Conservation (phyloP, 345 rosid species). For the Mangifera indica region DNA sequence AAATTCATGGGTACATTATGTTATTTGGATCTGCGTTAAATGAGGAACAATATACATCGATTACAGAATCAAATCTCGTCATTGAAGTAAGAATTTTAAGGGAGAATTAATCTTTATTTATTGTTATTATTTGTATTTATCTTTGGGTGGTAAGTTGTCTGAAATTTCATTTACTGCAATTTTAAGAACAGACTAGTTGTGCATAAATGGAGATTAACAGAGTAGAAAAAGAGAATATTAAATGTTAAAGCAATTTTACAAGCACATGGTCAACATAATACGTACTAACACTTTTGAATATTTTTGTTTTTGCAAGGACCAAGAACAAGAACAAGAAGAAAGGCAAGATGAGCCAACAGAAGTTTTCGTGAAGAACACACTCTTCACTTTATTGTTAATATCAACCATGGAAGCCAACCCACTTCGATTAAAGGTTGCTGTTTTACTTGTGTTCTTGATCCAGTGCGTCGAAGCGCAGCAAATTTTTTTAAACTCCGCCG, state of each 20-base stretch:
- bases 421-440: not conserved
- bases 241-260: not conserved
- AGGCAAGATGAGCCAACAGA: slow-evolving; percentile 5
- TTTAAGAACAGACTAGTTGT: not conserved
- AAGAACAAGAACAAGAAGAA: not conserved
- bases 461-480: slow-evolving; percentile 34
- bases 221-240: not conserved
- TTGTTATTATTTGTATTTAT: not conserved
- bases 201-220: not conserved
- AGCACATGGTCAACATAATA: slow-evolving; percentile 18
- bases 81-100: slow-evolving; percentile 40
- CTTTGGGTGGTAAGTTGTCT: not conserved
- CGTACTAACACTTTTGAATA: not conserved
- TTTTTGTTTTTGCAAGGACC: not conserved
- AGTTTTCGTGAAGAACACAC: slow-evolving; percentile 1
- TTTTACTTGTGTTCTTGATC: slow-evolving; percentile 29
- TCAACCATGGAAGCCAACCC: slow-evolving; percentile 27
- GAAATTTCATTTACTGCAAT: not conserved
- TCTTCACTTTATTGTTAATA: not conserved
- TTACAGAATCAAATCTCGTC: slow-evolving; percentile 38
- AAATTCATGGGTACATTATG: too few species aligned
- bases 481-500: slow-evolving; percentile 23
- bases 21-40: slow-evolving; percentile 16
- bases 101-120: not conserved
- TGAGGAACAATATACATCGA: slow-evolving; percentile 23